Base-by-base conservation (phyloP, 345 rosid genomes). In the Ceriops zippeliana region DNA sequence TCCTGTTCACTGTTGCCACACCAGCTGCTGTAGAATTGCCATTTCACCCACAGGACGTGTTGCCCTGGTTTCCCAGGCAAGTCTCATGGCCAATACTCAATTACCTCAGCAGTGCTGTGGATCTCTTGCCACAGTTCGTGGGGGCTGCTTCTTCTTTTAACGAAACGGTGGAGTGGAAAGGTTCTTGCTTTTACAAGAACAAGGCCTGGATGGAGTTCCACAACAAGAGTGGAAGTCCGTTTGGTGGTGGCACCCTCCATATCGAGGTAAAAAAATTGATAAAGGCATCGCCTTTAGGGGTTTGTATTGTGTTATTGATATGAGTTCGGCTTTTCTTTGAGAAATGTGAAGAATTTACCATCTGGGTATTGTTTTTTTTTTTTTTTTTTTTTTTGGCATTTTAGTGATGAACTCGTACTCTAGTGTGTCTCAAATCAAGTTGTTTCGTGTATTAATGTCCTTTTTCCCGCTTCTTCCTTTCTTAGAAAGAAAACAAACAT, bases 191-290 rank as follows among this genome's bases (percentile, higher is more conserved):
- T 59, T 86, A 83, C 66, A 30, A 91, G 58, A 89, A 84, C 80
- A 72, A 54, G 17, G 96, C 97, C 38, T 87, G 96, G 99, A 82
- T 95, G 77, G 97, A 95, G 87, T 86, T 95, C 73, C 86, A 90
- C 71, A 93, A 90, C 71, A 86, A 91, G 75, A 83, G 84, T 34
- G 97, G 88, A 24, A 76, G 83, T 63, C 81, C 86, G 64, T 91
- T 88, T 30, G 97, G 99, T 24, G 97, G 99, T 3, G 97, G 99
- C 1, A 90, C 96, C 31, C 90, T 95, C 70, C 96, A 91, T 72
- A 72, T 93, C 62, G 73, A 91, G 97, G 98, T 93, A 38, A 42
- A 42, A 2, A 6, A 27, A 24, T 5, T 10, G n/a, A 47, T 47
- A 9, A 53, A 15, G 6, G 22, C 7, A 49, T 11, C 21, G 27